phyloP scores from a whole-genome alignment of 1,284 basidiomycete genomes.

The Ganoderma lingzhi region DNA sequence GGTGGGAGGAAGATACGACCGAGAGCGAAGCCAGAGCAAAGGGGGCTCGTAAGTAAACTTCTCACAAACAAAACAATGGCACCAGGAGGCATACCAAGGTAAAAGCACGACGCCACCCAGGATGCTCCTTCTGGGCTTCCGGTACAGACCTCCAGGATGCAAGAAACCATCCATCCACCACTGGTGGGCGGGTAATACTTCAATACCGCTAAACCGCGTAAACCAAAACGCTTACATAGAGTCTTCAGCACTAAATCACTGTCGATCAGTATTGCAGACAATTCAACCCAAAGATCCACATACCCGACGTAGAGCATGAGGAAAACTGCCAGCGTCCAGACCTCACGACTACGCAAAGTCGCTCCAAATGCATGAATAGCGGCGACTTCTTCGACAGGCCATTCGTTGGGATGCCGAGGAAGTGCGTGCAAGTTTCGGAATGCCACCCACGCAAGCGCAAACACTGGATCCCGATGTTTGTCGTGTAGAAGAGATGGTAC shows the following conservation, averaged over 20 bases:
- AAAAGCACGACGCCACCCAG: slow-evolving; percentile 45
- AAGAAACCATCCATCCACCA: slow-evolving; percentile 45
- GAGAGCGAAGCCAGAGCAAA: slow-evolving; percentile 39
- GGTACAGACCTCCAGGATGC: slow-evolving; percentile 41
- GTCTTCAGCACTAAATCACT: slow-evolving; percentile 40
- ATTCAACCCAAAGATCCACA: slow-evolving; percentile 6
- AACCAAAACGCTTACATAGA: slow-evolving; percentile 38
- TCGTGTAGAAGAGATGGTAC: slow-evolving; percentile 42
- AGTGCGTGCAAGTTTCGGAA: slow-evolving; percentile 38
- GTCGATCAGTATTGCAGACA: neutral
- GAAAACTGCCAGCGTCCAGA: slow-evolving; percentile 44
- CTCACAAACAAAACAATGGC: neutral
- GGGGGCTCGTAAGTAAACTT: neutral
- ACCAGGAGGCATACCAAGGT: slow-evolving; percentile 35
- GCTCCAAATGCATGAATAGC: slow-evolving; percentile 26
- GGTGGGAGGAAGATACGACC: slow-evolving; percentile 43
- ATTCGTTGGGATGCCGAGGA: slow-evolving; percentile 33
- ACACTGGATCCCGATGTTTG: slow-evolving; percentile 40
- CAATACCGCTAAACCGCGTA: neutral
- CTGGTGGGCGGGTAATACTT: neutral
- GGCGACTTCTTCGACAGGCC: slow-evolving; percentile 9
- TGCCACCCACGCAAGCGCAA: slow-evolving; percentile 37
- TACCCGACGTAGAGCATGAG: slow-evolving; percentile 44
- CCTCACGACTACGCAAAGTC: slow-evolving; percentile 38
- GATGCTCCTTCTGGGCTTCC: slow-evolving; percentile 42